These are phyloP conservation scores for Vachellia collinsii DNA, from an alignment of 306 rosid genomes.

Conservation along the genomic window DNA sequence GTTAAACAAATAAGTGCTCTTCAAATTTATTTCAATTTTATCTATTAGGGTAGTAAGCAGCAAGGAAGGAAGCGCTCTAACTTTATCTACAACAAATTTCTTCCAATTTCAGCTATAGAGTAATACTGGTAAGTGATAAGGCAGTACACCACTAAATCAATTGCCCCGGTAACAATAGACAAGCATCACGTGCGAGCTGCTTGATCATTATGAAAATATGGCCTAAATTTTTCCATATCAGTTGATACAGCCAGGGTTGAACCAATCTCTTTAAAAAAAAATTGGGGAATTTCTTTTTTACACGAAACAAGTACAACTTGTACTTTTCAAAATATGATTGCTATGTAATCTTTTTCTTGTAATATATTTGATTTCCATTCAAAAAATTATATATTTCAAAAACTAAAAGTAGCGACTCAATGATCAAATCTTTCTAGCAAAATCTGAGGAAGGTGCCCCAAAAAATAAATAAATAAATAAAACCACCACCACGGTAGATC, in stretches of 20 bases:
- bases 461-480: no score
- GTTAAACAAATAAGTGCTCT: constrained; percentile 3
- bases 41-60: background rate
- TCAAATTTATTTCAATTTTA: background rate
- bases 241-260: background rate
- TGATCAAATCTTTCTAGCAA: background rate
- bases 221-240: background rate
- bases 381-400: background rate
- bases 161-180: constrained; percentile 4
- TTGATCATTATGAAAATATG: constrained; percentile 17
- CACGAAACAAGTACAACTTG: background rate
- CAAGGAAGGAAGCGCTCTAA: constrained; percentile 9
- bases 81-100: background rate
- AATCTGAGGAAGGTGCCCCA: background rate
- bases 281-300: background rate
- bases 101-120: background rate
- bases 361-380: no score
- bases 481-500: background rate
- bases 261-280: background rate
- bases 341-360: background rate
- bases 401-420: background rate
- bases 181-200: background rate
- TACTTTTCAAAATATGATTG: background rate
- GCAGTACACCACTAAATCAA: background rate
- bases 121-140: background rate